Evolutionary conservation across 176 grass and related monocot species (phyloP), one percentile per base, ranked within the genome.

Genomic region (Areca catechu): DNA sequence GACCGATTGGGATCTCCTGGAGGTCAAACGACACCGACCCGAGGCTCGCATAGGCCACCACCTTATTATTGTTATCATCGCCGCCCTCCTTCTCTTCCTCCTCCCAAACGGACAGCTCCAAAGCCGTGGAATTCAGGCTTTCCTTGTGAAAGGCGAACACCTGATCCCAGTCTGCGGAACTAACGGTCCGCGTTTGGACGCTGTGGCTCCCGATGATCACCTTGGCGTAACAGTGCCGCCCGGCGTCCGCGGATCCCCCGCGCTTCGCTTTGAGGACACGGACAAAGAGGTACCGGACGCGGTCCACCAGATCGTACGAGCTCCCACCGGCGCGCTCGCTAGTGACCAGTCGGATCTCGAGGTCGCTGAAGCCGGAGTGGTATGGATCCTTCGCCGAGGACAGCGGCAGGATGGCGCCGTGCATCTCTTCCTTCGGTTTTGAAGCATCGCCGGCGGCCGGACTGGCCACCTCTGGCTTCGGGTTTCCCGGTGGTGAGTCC

Each of bases 61-160:
- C 48, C 52, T 83, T 30, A 3, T 85, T 75, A 0, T 77, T 29
- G 4, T 82, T 75, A 0, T 72, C 83, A 14, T 85, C 83, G 20
- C 59, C 56, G 0, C 20, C 71, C 16, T 61, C 74, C 58, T 78
- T 78, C 70, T 75, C 75, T 55, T 73, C 78, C 60, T 82, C 67
- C 47, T 97, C 86, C 22, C 83, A 71, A 14, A 98, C 66, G 49
- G 84, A 88, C 43, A 98, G 87, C 60, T 98, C 84, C 15, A 98
- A 59, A 0, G 84, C 75, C 19, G 84, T 92, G 24, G 85, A 80
- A 7, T 83, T 92, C 59, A 98, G 93, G 51, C 81, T 81, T 1
- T 63, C 84, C 76, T 98, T 98, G 78, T 89, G 83, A 73, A 98
- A 98, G 4, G 93, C 87, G 54, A 98, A 98, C 23, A 98, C 93